These are phyloP conservation scores for Actinomortierella ambigua DNA, from an alignment of 371 early-diverging fungal species.

Conservation along the genomic window DNA sequence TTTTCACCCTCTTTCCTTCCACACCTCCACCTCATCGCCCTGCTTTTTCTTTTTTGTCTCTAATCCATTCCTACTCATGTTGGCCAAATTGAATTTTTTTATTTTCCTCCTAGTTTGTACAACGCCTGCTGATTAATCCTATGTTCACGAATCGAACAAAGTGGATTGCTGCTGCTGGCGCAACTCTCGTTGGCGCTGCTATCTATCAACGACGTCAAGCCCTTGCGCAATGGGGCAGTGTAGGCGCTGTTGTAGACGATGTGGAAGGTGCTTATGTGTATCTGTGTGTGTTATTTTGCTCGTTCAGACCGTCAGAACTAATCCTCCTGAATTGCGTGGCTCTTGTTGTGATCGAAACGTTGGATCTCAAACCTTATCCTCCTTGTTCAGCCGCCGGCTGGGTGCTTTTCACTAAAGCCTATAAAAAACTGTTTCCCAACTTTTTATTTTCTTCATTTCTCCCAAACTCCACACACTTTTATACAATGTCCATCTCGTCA, in stretches of 20 bases:
- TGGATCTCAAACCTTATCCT: too few relatives aligned
- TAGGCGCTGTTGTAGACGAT: background rate
- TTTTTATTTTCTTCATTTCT: background rate
- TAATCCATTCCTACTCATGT: too few relatives aligned
- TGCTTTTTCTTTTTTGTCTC: too few relatives aligned
- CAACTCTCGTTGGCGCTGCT: slow-evolving; percentile 1
- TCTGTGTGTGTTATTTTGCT: background rate
- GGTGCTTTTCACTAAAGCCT: too few relatives aligned
- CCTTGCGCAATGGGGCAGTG: background rate
- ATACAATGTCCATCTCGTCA: background rate
- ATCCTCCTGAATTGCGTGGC: background rate
- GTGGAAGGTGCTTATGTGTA: background rate
- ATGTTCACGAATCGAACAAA: too few relatives aligned
- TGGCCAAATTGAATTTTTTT: too few relatives aligned
- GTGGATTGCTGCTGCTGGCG: slow-evolving; percentile 8
- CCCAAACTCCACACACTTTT: background rate
- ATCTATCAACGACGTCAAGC: slow-evolving; percentile 19
- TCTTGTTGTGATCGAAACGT: background rate
- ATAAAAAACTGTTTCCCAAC: too few relatives aligned
- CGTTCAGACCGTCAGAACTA: background rate
- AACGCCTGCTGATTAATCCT: too few relatives aligned
- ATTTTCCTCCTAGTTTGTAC: too few relatives aligned
- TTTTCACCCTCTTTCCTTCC: too few relatives aligned
- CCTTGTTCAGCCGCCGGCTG: too few relatives aligned
- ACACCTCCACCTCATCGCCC: too few relatives aligned